Base-by-base conservation (phyloP, 163 green algal species). In the Scenedesmus sp. region DNA sequence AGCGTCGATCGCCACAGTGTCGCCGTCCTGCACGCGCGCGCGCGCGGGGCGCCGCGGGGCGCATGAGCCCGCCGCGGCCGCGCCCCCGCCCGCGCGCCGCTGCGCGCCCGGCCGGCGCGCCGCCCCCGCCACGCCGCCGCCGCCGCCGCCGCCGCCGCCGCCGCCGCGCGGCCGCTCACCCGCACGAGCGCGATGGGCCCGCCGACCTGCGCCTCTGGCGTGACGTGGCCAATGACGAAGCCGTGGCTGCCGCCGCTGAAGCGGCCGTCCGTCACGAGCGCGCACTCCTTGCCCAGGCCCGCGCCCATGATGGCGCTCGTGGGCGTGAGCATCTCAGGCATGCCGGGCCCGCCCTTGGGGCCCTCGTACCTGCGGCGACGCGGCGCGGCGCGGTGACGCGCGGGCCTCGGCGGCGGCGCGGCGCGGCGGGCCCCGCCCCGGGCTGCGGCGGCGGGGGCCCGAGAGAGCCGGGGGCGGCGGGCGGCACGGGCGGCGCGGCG, bases 281-380 rank as follows among this genome's bases (percentile, higher is more conserved):
- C 95, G 70, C 92, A 96, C 20, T 98, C 93, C 72, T 98, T 93
- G 71, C 95, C 96, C 36, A 99, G 91, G 33, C 96, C 96, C 2
- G 95, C 95, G 11, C 96, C 96, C 93, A 99, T 99, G 90, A 99
- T 98, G 60, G 95, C 95, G 9, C 80, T 92, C 47, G 96, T 99
- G 65, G 96, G 96, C 1, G 92, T 99, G 31, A 99, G 85, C 96
- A 99, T 99, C 88, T 99, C 96, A 6, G 96, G 96, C 96, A 99
- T 99, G 74, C 96, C 96, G 22, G 96, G 96, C 11, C 96, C 96
- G 70, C 96, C 96, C 87, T 97, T 96, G 50, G 94, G 94, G 9
- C 94, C 94, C 87, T 98, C 94, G 67, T 97, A 97, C 48, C 65
- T 83, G 76, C 29, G 31, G 11, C n/a, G n/a, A n/a, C n/a, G n/a